phyloP scores from a whole-genome alignment of 768 basidiomycete genomes.

The Antrodiella citrinella region DNA sequence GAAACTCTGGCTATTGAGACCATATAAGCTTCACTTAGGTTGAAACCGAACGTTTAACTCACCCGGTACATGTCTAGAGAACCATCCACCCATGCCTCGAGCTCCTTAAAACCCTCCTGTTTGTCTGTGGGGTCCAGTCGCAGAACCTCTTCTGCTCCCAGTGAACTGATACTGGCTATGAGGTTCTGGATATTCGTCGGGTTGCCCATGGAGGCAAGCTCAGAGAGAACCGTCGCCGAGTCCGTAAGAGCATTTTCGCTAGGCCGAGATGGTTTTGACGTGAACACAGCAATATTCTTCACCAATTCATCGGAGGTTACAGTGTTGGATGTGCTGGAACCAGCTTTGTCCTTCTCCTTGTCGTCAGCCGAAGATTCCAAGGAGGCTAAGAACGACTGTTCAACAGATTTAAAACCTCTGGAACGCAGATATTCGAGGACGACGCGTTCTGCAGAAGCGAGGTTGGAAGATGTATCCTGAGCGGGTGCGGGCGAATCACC shows the following conservation, averaged over 20 bases:
- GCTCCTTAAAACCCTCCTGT: slow-evolving; percentile 76
- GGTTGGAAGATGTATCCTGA: slow-evolving; percentile 26
- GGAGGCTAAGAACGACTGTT: slow-evolving; percentile 33
- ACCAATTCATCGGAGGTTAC: slow-evolving; percentile 43
- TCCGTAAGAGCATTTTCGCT: slow-evolving; percentile 71
- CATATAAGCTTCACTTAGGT: too few relatives aligned
- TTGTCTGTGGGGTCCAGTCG: slow-evolving; percentile 79
- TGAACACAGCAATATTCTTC: slow-evolving; percentile 56
- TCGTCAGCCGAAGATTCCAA: slow-evolving; percentile 23
- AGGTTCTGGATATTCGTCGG: slow-evolving; percentile 67
- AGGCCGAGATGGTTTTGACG: slow-evolving; percentile 57
- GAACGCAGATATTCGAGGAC: slow-evolving; percentile 42
- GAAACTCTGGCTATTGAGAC: slow-evolving; percentile 74
- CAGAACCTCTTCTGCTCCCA: slow-evolving; percentile 77
- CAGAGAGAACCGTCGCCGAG: slow-evolving; percentile 54
- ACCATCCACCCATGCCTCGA: slow-evolving; percentile 85
- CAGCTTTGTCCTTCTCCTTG: slow-evolving; percentile 27
- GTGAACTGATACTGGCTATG: slow-evolving; percentile 67
- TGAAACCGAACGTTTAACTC: slow-evolving; percentile 21
- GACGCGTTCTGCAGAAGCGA: slow-evolving; percentile 34
- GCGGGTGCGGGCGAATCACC: slow-evolving; percentile 22
- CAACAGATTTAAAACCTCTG: slow-evolving; percentile 38
- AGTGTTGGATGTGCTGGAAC: slow-evolving; percentile 10
- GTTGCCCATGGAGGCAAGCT: slow-evolving; percentile 61
- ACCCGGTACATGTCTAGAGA: slow-evolving; percentile 89